phyloP scores from a whole-genome alignment of 352 stramenopile genomes.

The Phytophthora pisi region DNA sequence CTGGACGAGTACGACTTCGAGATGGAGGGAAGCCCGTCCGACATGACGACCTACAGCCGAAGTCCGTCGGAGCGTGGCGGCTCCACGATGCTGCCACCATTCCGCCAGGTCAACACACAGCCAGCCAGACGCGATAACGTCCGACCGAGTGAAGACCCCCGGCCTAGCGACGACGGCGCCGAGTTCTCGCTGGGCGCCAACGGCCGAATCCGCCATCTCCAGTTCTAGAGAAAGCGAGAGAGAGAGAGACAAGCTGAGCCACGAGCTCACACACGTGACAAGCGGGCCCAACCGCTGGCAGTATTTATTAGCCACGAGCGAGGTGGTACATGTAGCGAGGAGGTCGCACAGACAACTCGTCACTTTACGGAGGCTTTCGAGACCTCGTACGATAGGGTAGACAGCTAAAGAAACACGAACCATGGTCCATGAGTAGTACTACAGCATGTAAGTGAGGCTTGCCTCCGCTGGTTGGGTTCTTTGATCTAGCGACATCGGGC shows the following conservation, averaged over 20 bases:
- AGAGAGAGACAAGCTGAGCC: neutral
- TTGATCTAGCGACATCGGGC: no score
- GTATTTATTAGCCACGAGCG: constrained; percentile 39
- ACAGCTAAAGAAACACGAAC: neutral
- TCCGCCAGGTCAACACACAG: constrained; percentile 47
- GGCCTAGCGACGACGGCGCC: constrained; percentile 34
- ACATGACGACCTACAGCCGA: constrained; percentile 44
- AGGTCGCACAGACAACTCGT: constrained; percentile 14
- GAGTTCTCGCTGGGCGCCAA: constrained; percentile 41
- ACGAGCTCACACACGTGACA: constrained; percentile 8
- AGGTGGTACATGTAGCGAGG: constrained; percentile 13
- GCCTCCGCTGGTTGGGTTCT: no score
- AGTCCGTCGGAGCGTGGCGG: constrained; percentile 28
- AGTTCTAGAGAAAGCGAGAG: constrained; percentile 15
- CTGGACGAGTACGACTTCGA: constrained; percentile 67
- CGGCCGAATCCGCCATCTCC: constrained; percentile 30
- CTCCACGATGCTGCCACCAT: constrained; percentile 53
- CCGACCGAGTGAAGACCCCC: constrained; percentile 38
- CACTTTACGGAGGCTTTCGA: constrained; percentile 11
- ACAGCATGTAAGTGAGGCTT: neutral
- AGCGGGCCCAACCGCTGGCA: constrained; percentile 16
- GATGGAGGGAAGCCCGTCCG: constrained; percentile 36
- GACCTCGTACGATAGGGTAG: constrained; percentile 17
- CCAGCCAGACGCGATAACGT: constrained; percentile 57
- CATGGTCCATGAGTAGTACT: neutral